These are phyloP conservation scores for Rhodotorula babjevae DNA, from an alignment of 768 basidiomycete genomes.

Conservation along the genomic window DNA sequence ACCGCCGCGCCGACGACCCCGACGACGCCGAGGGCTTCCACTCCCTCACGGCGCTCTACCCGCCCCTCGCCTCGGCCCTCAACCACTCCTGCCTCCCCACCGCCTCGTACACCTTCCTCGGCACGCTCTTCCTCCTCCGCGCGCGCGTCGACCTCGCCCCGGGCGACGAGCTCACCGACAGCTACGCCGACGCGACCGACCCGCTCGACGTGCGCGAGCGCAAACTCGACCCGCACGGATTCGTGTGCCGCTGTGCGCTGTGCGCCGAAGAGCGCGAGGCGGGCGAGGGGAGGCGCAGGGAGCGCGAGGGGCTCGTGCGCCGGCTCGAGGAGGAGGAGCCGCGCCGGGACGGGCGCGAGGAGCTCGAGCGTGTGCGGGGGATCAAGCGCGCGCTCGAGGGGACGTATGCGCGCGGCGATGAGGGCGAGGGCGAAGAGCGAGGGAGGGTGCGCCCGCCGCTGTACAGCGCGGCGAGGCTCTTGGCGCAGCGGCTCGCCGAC, in stretches of 20 bases:
- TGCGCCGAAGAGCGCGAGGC: constrained; percentile 59
- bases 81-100: constrained; percentile 83
- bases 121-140: constrained; percentile 69
- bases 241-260: constrained; percentile 60
- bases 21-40: constrained; percentile 59
- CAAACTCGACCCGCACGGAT: constrained; percentile 46
- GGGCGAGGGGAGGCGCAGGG: background rate
- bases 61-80: constrained; percentile 62
- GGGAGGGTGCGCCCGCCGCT: constrained; percentile 4
- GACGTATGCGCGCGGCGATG: background rate
- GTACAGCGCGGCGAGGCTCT: constrained; percentile 13
- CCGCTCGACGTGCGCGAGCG: constrained; percentile 40
- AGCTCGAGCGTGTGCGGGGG: background rate
- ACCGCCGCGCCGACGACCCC: background rate
- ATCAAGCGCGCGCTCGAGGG: background rate
- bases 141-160: constrained; percentile 60
- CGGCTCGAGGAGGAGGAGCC: background rate
- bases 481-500: constrained; percentile 1
- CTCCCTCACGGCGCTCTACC: constrained; percentile 79
- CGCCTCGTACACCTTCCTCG: constrained; percentile 69
- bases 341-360: background rate
- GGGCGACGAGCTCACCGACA: constrained; percentile 69
- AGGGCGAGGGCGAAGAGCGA: too few relatives aligned
- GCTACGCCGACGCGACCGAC: constrained; percentile 60
- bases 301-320: background rate